Conservation (phyloP, 2,329 filamentous ascomycete species). For the Cladosporium sp. region DNA sequence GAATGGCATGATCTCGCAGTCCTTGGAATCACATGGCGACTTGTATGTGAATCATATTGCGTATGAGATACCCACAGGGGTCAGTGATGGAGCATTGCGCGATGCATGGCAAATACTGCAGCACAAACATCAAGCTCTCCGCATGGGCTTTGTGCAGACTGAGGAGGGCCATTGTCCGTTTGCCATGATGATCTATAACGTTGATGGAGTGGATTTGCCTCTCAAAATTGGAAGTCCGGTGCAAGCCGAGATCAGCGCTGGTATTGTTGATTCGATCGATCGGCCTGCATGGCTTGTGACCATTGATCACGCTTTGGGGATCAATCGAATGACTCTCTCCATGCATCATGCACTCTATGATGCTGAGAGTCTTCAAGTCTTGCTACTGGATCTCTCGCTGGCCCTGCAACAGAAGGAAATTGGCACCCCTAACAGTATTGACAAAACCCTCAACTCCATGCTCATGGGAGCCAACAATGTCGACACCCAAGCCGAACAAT, state of each 20-base stretch:
- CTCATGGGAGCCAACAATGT: conserved; percentile 35
- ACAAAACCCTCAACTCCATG: conserved; percentile 39
- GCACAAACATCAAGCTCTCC: conserved; percentile 63
- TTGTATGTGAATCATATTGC: conserved; percentile 73
- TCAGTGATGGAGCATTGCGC: conserved; percentile 43
- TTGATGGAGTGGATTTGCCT: conserved; percentile 14
- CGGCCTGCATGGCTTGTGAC: conserved; percentile 61
- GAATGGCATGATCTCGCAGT: conserved; percentile 73
- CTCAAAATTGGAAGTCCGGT: background rate
- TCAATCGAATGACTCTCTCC: conserved; percentile 43
- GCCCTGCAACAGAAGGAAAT: conserved; percentile 33
- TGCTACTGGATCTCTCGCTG: conserved; percentile 58
- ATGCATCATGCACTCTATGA: conserved; percentile 85
- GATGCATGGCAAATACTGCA: conserved; percentile 58
- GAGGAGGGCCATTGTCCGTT: conserved; percentile 61
- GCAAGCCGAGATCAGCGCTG: background rate
- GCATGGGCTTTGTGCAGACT: conserved; percentile 66
- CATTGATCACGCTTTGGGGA: conserved; percentile 36
- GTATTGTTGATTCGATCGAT: conserved; percentile 45
- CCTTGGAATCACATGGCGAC: conserved; percentile 59
- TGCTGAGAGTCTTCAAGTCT: conserved; percentile 63
- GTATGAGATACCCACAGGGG: conserved; percentile 44
- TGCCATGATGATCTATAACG: conserved; percentile 65
- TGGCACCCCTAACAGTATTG: conserved; percentile 32
- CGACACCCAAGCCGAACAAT: conserved; percentile 26